A percentile compares a stretch with the other conserved stretches of the same genome.
These are phyloP conservation scores for Nepenthes alata DNA, from an alignment of 179 eudicot species.

Conservation along the genomic window DNA sequence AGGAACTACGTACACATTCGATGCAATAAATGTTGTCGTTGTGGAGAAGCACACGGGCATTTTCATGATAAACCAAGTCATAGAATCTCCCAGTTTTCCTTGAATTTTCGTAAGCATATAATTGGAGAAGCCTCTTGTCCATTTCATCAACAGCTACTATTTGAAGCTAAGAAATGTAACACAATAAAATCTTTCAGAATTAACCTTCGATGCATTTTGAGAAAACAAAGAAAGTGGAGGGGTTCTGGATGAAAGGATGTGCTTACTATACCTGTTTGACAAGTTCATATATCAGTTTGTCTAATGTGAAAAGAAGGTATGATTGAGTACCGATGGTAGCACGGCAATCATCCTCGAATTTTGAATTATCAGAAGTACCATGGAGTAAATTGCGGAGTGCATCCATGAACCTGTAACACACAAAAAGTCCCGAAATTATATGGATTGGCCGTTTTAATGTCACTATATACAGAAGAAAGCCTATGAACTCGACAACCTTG, in stretches of 20 bases:
- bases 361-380: slow-evolving; percentile 73
- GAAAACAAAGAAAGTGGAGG: background rate
- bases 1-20: slow-evolving; percentile 50
- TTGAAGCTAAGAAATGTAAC: slow-evolving; percentile 49
- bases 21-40: slow-evolving; percentile 71
- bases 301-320: slow-evolving; percentile 75
- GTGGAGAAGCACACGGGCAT: slow-evolving; percentile 63
- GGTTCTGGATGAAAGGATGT: background rate
- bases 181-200: background rate
- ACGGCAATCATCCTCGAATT: slow-evolving; percentile 94
- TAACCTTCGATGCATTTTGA: background rate
- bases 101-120: slow-evolving; percentile 73
- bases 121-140: slow-evolving; percentile 64
- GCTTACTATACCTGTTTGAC: slow-evolving; percentile 59
- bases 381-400: slow-evolving; percentile 66
- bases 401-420: slow-evolving; percentile 51
- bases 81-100: slow-evolving; percentile 47
- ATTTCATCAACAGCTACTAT: slow-evolving; percentile 56
- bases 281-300: slow-evolving; percentile 72
- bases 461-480: slow-evolving; percentile 5
- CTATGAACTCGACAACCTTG: slow-evolving; percentile 34
- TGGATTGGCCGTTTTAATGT: slow-evolving; percentile 1
- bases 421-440: slow-evolving; percentile 6
- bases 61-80: slow-evolving; percentile 63
- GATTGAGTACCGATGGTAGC: slow-evolving; percentile 83